These are phyloP conservation scores for Tremellales sp. DNA, from an alignment of 1,284 basidiomycete genomes.

Conservation along the genomic window DNA sequence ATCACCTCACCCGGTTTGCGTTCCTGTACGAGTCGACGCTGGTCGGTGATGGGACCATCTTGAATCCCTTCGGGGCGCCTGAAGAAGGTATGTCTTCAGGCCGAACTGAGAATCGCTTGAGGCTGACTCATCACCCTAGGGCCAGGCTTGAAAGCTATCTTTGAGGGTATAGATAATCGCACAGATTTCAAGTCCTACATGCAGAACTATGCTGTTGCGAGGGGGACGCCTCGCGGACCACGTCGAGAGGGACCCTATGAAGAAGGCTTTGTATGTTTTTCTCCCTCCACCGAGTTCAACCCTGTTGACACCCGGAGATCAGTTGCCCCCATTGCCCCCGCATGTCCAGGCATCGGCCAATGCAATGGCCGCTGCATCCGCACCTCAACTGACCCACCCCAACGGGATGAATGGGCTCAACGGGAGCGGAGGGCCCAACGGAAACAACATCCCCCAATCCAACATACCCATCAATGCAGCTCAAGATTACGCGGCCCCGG, in stretches of 20 bases:
- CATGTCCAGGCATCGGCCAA: slow-evolving; percentile 33
- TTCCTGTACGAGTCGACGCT: slow-evolving; percentile 90
- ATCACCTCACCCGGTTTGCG: slow-evolving; percentile 90
- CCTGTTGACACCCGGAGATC: neutral
- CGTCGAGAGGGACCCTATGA: slow-evolving; percentile 77
- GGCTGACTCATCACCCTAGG: slow-evolving; percentile 47
- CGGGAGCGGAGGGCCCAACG: slow-evolving; percentile 8
- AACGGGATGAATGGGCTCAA: neutral
- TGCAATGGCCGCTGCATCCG: slow-evolving; percentile 10
- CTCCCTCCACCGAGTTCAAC: neutral
- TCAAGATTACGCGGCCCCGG: slow-evolving; percentile 24
- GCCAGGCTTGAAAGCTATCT: slow-evolving; percentile 76
- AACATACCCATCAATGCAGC: slow-evolving; percentile 6
- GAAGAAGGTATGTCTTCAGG: slow-evolving; percentile 32
- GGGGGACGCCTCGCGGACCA: slow-evolving; percentile 64
- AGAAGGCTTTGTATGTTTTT: slow-evolving; percentile 71
- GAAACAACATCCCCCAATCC: slow-evolving; percentile 6
- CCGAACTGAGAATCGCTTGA: neutral
- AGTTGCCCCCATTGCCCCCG: slow-evolving; percentile 43
- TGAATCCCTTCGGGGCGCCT: slow-evolving; percentile 37
- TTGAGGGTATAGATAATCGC: slow-evolving; percentile 89
- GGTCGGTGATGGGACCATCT: slow-evolving; percentile 80
- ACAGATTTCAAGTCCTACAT: slow-evolving; percentile 94
- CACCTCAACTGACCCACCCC: slow-evolving; percentile 5
- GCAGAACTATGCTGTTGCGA: slow-evolving; percentile 88